Base-by-base conservation (phyloP, 2,329 filamentous ascomycete species). In the Ascochyta lentis region DNA sequence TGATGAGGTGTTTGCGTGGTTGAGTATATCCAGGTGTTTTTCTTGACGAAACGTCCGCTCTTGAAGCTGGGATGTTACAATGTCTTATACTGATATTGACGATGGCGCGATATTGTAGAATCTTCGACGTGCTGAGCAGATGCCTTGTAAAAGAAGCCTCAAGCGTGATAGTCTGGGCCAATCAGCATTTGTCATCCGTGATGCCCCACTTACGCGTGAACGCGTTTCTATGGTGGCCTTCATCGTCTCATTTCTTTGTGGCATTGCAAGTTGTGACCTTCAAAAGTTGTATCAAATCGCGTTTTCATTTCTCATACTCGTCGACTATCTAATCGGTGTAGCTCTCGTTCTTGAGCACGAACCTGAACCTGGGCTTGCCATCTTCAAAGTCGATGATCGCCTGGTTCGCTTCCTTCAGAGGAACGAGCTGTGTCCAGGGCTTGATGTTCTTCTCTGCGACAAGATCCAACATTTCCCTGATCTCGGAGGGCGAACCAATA, bases 361-460 rank as follows among this genome's bases (percentile, higher is more conserved):
- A 71, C 43, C 79, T 68, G 59, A 80, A 81, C 60, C 79, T 74
- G 39, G 76, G 80, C 73, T 85, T 84, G 8, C 84, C 85, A 2
- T 68, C 73, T 10, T 82, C 80, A 76, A 87, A 80, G 60, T 87
- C 85, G 15, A 86, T 54, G 40, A 88, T 70, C 2, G 80, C 81
- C 67, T 83, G 68, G 68, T 88, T 88, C 1, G 70, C 73, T 23
- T 75, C 68, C 56, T 81, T 83, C 78, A 89, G 78, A 0, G 81
- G 79, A 33, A 83, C 76, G 67, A 79, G 80, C 79, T 91, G 85
- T 31, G 91, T 83, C 82, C 83, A 85, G 1, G 85, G 79, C 74
- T 83, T 80, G 44, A 89, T 75, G 35, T 81, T 78, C 74, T 86
- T 81, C 56, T 86, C 80, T 0, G 78, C 84, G 1, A 83, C 86